These are phyloP conservation scores for Starmerella stigmatis DNA, from an alignment of 805 yeast genomes.

Conservation along the genomic window DNA sequence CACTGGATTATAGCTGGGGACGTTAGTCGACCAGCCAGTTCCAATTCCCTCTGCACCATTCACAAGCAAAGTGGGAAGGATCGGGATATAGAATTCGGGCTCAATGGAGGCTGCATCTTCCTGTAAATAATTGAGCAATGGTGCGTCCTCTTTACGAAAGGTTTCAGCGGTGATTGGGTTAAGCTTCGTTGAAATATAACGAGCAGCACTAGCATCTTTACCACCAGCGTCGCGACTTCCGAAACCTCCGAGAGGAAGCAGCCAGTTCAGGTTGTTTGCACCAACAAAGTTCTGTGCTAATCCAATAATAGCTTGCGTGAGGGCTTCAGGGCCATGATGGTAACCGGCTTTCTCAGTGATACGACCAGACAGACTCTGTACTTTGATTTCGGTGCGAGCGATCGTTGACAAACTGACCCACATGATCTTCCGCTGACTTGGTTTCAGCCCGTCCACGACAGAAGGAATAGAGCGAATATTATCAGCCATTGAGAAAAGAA, in stretches of 20 bases:
- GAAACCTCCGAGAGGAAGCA: constrained; percentile 87
- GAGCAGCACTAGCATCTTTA: constrained; percentile 95
- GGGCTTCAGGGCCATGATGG: constrained; percentile 88
- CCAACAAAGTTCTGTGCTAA: constrained; percentile 94
- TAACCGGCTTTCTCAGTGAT: constrained; percentile 82
- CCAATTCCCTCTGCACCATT: constrained; percentile 98
- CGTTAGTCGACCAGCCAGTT: constrained; percentile 94
- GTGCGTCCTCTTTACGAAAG: constrained; percentile 71
- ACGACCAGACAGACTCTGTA: constrained; percentile 81
- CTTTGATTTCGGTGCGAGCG: constrained; percentile 61
- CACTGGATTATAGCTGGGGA: constrained; percentile 80
- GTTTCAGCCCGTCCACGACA: constrained; percentile 88
- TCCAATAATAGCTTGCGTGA: constrained; percentile 82
- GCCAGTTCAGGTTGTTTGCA: constrained; percentile 71
- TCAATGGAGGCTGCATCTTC: constrained; percentile 93
- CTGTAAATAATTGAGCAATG: constrained; percentile 64
- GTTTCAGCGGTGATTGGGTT: constrained; percentile 63
- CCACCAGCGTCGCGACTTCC: constrained; percentile 97
- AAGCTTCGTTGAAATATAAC: constrained; percentile 86
- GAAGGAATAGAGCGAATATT: constrained; percentile 92
- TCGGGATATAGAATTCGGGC: constrained; percentile 90
- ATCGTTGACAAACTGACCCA: constrained; percentile 79
- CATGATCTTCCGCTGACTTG: constrained; percentile 90
- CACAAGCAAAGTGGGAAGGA: constrained; percentile 88
- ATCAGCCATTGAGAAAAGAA: constrained; percentile 92